Base-by-base conservation (phyloP, 495 filamentous ascomycete species). In the Echria macrotheca region DNA sequence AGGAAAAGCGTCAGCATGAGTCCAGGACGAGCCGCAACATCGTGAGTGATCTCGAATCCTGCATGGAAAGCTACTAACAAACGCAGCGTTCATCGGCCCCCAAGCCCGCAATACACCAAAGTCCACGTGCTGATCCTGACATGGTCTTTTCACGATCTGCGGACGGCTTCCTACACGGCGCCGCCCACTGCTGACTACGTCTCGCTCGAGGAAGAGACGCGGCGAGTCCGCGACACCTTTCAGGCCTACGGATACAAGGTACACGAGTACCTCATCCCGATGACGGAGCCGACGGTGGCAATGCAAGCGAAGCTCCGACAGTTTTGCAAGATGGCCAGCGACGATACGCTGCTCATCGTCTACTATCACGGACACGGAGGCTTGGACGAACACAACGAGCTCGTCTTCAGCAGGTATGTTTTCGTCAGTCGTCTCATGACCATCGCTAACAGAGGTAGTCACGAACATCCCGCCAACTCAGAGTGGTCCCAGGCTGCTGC, bases 351-450 rank as follows among this genome's bases (percentile, higher is more conserved):
- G 33, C 28, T 66, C n/a, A 54, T 66, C 3, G 47, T 64, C 2
- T 66, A 66, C 21, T 66, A 66, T 19, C 63, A 66, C 42, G 63
- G 63, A 1, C 63, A 66, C 23, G 63, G 63, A 4, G 53, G 58
- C 12, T 33, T 66, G 31, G 54, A 66, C n/a, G 61, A 56, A 14
- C 55, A 60, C 7, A 62, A 63, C 14, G 63, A 64, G 58, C 51
- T 66, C 11, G 54, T 64, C 1, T 66, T 66, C 17, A 66, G 63
- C 58, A 65, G 59, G 59, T 59, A 28, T 0, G 56, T 33, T 4
- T 42, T 3, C 10, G 10, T 7, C 14, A 8, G 4, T 15, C 14
- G 12, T 31, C 42, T 11, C 31, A 5, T 17, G 10, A 19, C 24
- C 12, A 14, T n/a, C 0, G n/a, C 28, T 47, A 7, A 49, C 51